Evolutionary conservation across 208 protist genomes (phyloP), one percentile per base, ranked within the genome.

Genomic region (Entamoeba dispar): DNA sequence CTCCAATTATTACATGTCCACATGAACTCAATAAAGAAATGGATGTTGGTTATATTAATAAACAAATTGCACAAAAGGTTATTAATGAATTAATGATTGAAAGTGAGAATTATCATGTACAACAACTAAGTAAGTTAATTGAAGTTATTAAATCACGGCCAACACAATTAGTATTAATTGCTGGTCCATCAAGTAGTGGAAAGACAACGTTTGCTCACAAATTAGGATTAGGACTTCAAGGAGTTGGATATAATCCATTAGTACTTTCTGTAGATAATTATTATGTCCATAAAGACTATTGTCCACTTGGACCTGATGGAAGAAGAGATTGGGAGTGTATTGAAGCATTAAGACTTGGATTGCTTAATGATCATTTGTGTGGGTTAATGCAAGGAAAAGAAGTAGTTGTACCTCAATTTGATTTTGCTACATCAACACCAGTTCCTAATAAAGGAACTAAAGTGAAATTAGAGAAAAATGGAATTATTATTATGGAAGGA

Each of bases 151-250:
- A 77, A 34, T 38, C 61, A 34, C 8, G n/a, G 3, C 17, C 17
- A 34, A 77, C 61, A 38, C 17, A 91, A 91, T 91, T 91, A 7
- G 77, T 91, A 14, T 91, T 38, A 38, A 91, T 91, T 49, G 95
- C 95, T 38, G 95, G 95, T 27, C 95, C 95, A 22, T 92, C 47
- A 34, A 93, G 94, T 73, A 69, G 17, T 31, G 95, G 95, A 3
- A 96, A 96, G 52, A 96, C 95, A 6, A 96, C 95, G 8, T 96
- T 96, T 27, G 50, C 95, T 2, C 27, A 91, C 0, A 95, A 95
- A 50, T 51, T 96, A 12, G 19, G 6, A n/a, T 73, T 95, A 14
- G 51, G 95, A 19, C 51, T 96, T 2, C 61, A 52, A 19, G 91
- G 91, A 17, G 50, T 94, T 27, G 95, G 95, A 14, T 50, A 92